Percentiles rank a stretch among this genome's conserved stretches.
Conservation (phyloP, 1,284 basidiomycete species). For the Tilletia setariae region DNA sequence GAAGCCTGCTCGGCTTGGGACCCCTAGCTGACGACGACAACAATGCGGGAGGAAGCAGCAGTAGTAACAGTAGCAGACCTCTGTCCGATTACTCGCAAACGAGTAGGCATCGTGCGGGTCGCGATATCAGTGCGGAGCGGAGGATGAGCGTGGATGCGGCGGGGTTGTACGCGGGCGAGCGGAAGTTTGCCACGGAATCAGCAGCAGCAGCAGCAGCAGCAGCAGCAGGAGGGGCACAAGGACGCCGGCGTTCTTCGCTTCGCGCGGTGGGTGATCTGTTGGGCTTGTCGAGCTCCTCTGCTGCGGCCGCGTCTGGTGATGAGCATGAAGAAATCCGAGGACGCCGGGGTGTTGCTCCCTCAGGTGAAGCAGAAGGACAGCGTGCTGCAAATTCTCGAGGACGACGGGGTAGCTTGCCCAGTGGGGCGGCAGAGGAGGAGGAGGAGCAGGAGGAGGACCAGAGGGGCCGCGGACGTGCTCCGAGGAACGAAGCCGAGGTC, state of each 20-base stretch:
- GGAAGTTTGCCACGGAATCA: not conserved
- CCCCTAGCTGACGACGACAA: not conserved
- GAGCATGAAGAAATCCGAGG: not conserved
- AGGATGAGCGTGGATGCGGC: not conserved
- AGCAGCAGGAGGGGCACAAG: not conserved
- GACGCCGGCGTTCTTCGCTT: conserved; percentile 1
- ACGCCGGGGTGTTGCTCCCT: no score
- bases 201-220: no score
- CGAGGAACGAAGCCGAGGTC: not conserved
- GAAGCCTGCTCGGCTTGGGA: not conserved
- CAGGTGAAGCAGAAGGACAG: not conserved
- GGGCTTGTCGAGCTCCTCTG: not conserved
- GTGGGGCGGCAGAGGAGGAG: no score
- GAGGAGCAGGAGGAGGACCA: not conserved
- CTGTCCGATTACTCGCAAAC: no score
- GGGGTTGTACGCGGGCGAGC: not conserved
- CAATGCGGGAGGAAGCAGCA: not conserved
- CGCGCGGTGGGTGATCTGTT: not conserved
- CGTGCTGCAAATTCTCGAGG: not conserved
- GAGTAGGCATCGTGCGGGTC: no score
- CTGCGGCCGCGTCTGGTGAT: not conserved
- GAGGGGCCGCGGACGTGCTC: not conserved
- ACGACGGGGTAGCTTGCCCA: no score
- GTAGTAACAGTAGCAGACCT: no score
- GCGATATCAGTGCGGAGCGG: not conserved